Base-by-base conservation (phyloP, 2,329 filamentous ascomycete genomes). In the Apiospora arundinis region DNA sequence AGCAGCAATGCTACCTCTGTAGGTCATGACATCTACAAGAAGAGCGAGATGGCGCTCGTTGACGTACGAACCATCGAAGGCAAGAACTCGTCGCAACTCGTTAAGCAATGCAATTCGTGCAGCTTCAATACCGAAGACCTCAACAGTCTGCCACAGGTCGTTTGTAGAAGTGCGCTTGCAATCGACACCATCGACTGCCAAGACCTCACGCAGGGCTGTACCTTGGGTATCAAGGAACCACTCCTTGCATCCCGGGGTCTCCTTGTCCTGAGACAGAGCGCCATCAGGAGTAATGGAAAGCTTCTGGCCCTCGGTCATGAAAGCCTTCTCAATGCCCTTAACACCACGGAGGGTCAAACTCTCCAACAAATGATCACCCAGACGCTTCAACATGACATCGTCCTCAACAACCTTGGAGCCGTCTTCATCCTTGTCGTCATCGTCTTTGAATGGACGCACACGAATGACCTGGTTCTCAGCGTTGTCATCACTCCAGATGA, bases 11-110 rank as follows among this genome's bases (percentile, higher is more conserved):
- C 93, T 92, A 75, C 96, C 96, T 78, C 96, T 91, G 78, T 97
- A 95, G 40, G 95, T 98, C 96, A 99, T 99, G 74, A 99, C 94
- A 84, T 99, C 96, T 75, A 97, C 95, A 69, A 99, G 88, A 46
- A 99, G 90, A 67, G 95, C 93, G 85, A 99, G 91, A 85, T 99
- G 96, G 78, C 96, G 95, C 84, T 98, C 95, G 82, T 99, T 99
- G 88, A 99, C 96, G 81, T 99, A 99, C 18, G 96, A 98, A 89
- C 97, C 97, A 81, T 98, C 96, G 81, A 99, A 99, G 37, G 96
- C 95, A 85, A 99, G 85, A 80, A 99, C 96, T 78, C 94, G 92
- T 42, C 93, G 94, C 86, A 99, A 84, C 81, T 99, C 97, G 73
- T 92, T 92, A 76, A 97, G 91, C 71, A 99, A 87, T 70, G 95